These are phyloP conservation scores for Euphorbia corollata DNA, from an alignment of 441 rosid species.

Conservation along the genomic window DNA sequence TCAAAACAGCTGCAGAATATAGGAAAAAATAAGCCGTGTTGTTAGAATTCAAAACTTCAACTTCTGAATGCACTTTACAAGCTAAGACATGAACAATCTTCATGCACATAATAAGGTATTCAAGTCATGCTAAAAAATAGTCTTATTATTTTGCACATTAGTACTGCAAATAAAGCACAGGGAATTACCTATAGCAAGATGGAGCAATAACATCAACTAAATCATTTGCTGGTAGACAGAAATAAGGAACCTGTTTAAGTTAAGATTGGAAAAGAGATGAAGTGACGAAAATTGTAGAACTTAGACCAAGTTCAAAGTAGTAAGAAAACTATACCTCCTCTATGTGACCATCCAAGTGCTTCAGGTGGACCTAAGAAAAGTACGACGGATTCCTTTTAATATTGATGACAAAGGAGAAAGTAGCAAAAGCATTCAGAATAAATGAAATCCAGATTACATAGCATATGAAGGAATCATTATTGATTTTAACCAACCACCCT, in stretches of 20 bases:
- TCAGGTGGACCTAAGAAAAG: conserved; percentile 67
- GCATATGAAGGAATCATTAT: neutral
- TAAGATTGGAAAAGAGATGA: conserved; percentile 33
- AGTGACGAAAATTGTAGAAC: conserved; percentile 27
- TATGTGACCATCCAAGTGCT: conserved; percentile 91
- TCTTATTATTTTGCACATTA: neutral
- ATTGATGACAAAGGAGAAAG: neutral
- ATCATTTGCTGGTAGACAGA: conserved; percentile 92
- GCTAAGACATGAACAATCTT: neutral
- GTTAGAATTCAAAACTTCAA: neutral
- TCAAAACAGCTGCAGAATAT: conserved; percentile 75
- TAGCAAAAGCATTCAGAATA: neutral
- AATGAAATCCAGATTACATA: neutral
- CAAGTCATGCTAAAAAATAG: neutral
- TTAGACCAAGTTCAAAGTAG: conserved; percentile 18
- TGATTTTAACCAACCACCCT: neutral
- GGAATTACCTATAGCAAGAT: conserved; percentile 83
- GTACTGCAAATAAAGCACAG: conserved; percentile 3
- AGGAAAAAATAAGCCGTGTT: conserved; percentile 9
- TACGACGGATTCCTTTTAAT: conserved; percentile 15
- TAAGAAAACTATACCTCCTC: conserved; percentile 58
- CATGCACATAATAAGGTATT: neutral
- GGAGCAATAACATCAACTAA: conserved; percentile 95
- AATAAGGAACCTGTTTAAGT: conserved; percentile 94
- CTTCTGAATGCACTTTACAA: neutral